Evolutionary conservation across 768 basidiomycete species (phyloP).

Genomic region (Mycena olivaceomarginata): DNA sequence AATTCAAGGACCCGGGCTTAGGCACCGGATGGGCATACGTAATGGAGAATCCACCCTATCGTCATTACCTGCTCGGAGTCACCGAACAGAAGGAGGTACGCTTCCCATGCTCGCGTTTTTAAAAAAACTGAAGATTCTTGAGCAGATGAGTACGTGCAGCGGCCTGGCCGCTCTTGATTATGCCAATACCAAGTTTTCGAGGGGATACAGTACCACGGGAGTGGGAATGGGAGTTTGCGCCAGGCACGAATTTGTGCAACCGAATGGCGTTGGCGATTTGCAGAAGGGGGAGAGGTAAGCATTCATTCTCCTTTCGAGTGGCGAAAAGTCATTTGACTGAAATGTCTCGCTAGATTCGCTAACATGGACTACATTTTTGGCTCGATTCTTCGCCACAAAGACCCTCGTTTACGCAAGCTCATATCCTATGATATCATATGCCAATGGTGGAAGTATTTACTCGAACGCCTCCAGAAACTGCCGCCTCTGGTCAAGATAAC

Average conservation of each 20-base stretch:
- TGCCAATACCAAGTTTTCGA: neutral
- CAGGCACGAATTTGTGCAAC: neutral
- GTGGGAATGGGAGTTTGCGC: conserved; percentile 1
- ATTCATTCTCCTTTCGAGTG: neutral
- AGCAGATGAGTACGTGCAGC: neutral
- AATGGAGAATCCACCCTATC: too few species aligned
- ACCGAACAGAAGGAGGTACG: too few species aligned
- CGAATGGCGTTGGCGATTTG: neutral
- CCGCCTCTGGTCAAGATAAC: neutral
- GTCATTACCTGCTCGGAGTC: too few species aligned
- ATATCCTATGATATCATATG: neutral
- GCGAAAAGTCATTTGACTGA: too few species aligned
- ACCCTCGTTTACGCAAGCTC: neutral
- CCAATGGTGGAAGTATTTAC: neutral
- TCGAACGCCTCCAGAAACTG: neutral
- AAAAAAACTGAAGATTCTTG: neutral
- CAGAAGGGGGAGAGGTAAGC: conserved; percentile 29
- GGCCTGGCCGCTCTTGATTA: neutral
- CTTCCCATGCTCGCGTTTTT: too few species aligned
- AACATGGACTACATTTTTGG: neutral
- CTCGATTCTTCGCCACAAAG: neutral
- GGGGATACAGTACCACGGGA: neutral
- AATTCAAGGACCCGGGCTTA: too few species aligned
- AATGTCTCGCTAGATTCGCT: neutral
- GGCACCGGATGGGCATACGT: too few species aligned